Percentiles rank a stretch among this genome's conserved stretches.
Evolutionary conservation across 768 basidiomycete genomes (phyloP).

Genomic region (Sarcomyxa edulis): DNA sequence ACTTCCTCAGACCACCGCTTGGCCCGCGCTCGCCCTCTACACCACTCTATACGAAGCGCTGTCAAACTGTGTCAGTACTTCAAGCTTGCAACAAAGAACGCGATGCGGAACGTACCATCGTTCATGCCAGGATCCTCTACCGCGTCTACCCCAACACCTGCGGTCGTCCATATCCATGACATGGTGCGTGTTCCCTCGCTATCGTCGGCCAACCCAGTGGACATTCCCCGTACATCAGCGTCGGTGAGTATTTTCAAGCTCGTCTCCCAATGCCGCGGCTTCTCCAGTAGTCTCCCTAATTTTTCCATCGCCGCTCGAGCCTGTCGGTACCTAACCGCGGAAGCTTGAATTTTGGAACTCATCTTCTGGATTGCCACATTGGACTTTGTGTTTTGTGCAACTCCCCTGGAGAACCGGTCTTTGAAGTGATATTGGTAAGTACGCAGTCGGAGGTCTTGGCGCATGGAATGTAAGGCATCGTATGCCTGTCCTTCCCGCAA

Average conservation of each 20-base stretch:
- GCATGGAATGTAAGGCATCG: slow-evolving; percentile 20
- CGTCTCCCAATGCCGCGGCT: no score
- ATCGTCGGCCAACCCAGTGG: no score
- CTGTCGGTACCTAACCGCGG: slow-evolving; percentile 11
- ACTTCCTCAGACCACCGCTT: slow-evolving; percentile 30
- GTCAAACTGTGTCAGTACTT: no score
- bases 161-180: slow-evolving; percentile 19
- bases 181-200: slow-evolving; percentile 14
- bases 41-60: slow-evolving; percentile 25
- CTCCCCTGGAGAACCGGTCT: slow-evolving; percentile 17
- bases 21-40: slow-evolving; percentile 21
- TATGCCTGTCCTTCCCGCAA: slow-evolving; percentile 23
- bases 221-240: no score
- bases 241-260: no score
- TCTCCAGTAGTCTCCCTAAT: no score
- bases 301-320: slow-evolving; percentile 3
- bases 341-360: slow-evolving; percentile 10
- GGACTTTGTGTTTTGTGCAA: slow-evolving; percentile 18
- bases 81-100: background rate
- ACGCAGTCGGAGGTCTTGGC: slow-evolving; percentile 19
- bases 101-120: slow-evolving; percentile 9
- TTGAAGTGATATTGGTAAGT: slow-evolving; percentile 25
- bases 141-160: slow-evolving; percentile 3
- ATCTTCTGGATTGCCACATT: slow-evolving; percentile 12
- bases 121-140: slow-evolving; percentile 6